Base-by-base conservation (phyloP, 345 rosid species). In the Ricinus communis region DNA sequence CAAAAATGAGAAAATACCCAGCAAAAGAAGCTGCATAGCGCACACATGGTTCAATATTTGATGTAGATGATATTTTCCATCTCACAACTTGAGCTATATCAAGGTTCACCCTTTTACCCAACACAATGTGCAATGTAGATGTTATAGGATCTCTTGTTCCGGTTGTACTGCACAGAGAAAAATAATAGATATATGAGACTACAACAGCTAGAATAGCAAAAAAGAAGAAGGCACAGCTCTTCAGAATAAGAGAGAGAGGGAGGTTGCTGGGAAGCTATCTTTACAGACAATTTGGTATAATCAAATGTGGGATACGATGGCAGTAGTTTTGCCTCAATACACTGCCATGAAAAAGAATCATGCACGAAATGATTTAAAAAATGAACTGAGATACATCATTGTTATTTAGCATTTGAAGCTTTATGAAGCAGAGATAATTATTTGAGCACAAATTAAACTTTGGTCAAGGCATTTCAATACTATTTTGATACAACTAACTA, bases 11-110 rank as follows among this genome's bases (percentile, higher is more conserved):
- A 70, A 69, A 82, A 65, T 94, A 94, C 98, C 98, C 98, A 71
- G 97, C 94, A 86, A 94, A 94, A 62, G 98, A 94, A 81, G 91
- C 96, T 45, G 93, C 96, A 79, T 91, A 94, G 79, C 94, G 97
- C 77, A 90, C 85, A 64, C 71, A 84, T 71, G 96, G 97, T 78
- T 94, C 93, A 65, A 83, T 82, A 63, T 76, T 71, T 5, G 96
- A 88, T 59, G 80, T 73, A 47, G 87, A 70, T 57, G 88, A 79
- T 31, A 81, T 73, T 84, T 86, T 91, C 98, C 98, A 94, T 81
- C 95, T 93, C 80, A 94, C 97, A 79, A 94, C 86, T 80, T 94
- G 98, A 86, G 91, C 93, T 74, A 87, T 72, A 78, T 94, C 98
- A 69, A 94, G 97, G 75, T 71, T 59, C 70, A 90, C 62, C 77